Evolutionary conservation across 1,284 basidiomycete genomes (phyloP).

Genomic region (Hemileia vastatrix): DNA sequence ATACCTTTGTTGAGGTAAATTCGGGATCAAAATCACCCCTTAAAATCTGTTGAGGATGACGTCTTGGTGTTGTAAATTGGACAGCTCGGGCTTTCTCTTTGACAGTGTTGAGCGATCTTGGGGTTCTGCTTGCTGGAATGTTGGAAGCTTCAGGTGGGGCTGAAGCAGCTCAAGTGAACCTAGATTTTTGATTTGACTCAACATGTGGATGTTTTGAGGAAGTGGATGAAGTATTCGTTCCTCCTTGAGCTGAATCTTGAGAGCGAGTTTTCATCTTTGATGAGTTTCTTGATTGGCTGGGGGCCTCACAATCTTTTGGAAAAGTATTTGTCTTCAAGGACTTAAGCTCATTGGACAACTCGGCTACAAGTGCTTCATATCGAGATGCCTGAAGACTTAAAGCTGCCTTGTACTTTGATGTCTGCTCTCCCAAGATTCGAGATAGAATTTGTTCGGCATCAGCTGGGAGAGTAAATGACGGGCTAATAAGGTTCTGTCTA

Average conservation of each 20-base stretch:
- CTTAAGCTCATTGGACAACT: neutral
- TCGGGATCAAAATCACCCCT: neutral
- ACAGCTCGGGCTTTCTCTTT: too few relatives aligned
- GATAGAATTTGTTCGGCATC: too few relatives aligned
- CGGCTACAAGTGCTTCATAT: neutral
- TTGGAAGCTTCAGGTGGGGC: constrained; percentile 8
- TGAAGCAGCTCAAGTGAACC: neutral
- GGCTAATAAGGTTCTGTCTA: too few relatives aligned
- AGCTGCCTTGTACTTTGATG: too few relatives aligned
- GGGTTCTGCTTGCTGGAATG: too few relatives aligned
- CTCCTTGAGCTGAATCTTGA: neutral
- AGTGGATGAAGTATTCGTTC: neutral
- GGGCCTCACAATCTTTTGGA: neutral
- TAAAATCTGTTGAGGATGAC: neutral
- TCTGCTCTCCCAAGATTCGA: too few relatives aligned
- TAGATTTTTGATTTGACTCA: neutral
- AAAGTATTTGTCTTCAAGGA: neutral
- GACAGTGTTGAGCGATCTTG: too few relatives aligned
- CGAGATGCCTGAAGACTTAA: too few relatives aligned
- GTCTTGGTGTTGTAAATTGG: neutral
- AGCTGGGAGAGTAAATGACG: too few relatives aligned
- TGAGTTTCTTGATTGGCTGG: neutral
- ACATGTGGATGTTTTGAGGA: neutral
- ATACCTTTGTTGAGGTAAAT: constrained; percentile 1
- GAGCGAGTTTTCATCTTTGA: neutral